Conservation (phyloP, 2,329 filamentous ascomycete genomes). For the Lecanicillium sp. region DNA sequence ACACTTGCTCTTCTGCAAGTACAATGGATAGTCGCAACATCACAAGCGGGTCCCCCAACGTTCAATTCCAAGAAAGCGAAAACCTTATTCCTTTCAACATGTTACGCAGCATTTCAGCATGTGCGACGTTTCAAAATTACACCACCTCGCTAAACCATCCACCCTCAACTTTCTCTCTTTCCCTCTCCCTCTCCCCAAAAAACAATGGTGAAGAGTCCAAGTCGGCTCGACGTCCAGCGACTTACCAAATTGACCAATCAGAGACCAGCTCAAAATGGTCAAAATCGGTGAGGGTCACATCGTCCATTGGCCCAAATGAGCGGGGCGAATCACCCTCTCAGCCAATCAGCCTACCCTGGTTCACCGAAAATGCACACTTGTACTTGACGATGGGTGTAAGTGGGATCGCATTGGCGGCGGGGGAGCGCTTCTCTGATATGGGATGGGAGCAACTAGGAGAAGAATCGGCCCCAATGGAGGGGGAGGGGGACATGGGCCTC, state of each 20-base stretch:
- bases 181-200: no score
- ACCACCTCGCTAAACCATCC: no score
- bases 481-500: not conserved
- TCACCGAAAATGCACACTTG: conserved; percentile 27
- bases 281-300: conserved; percentile 15
- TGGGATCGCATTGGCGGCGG: conserved; percentile 15
- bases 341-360: conserved; percentile 21
- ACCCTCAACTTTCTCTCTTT: no score
- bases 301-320: conserved; percentile 14
- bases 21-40: no score
- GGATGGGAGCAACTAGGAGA: conserved; percentile 13
- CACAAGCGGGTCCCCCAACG: no score
- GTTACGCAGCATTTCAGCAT: no score
- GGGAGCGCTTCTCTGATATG: conserved; percentile 9
- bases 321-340: not conserved
- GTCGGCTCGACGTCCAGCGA: no score
- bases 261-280: conserved; percentile 14
- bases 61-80: no score
- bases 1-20: no score
- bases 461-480: conserved; percentile 5
- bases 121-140: no score
- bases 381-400: conserved; percentile 34
- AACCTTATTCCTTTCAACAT: no score
- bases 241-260: conserved; percentile 9
- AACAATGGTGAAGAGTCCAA: no score